Conservation (phyloP, 768 basidiomycete species). For the Plicaturopsis crispa region DNA sequence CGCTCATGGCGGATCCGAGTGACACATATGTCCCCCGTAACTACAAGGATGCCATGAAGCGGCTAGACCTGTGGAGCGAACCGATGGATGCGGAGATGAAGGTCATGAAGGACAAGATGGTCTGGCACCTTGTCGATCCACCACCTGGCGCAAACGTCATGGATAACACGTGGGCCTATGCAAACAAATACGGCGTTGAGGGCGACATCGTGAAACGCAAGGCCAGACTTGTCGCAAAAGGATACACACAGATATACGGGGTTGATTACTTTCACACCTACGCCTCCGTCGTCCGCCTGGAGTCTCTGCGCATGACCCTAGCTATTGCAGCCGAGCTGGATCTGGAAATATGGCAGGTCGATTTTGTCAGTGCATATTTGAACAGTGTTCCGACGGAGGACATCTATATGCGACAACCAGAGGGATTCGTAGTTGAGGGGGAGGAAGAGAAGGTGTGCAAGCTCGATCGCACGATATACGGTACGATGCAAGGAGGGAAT, state of each 20-base stretch:
- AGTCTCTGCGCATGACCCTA: slow-evolving; percentile 21
- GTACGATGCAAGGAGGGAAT: slow-evolving; percentile 19
- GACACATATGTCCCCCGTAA: slow-evolving; percentile 1
- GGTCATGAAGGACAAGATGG: slow-evolving; percentile 17
- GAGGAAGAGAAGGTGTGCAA: slow-evolving; percentile 10
- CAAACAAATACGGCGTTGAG: slow-evolving; percentile 22
- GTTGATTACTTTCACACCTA: slow-evolving; percentile 25
- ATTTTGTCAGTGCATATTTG: slow-evolving; percentile 35
- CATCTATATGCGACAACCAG: slow-evolving; percentile 37
- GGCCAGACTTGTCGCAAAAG: slow-evolving; percentile 20
- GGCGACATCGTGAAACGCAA: slow-evolving; percentile 25
- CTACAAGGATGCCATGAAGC: slow-evolving; percentile 11
- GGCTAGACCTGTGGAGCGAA: slow-evolving; percentile 9
- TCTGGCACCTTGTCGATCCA: slow-evolving; percentile 18
- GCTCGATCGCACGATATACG: slow-evolving; percentile 20
- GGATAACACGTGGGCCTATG: slow-evolving; percentile 25
- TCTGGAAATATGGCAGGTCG: slow-evolving; percentile 29
- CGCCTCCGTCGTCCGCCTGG: slow-evolving; percentile 21
- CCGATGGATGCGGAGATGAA: slow-evolving; percentile 13
- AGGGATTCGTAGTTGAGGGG: slow-evolving; percentile 14
- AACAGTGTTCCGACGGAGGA: slow-evolving; percentile 26
- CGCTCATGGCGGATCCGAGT: no score
- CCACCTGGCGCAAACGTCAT: slow-evolving; percentile 17
- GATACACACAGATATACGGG: slow-evolving; percentile 30
- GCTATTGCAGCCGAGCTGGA: slow-evolving; percentile 25